Evolutionary conservation across 2,329 filamentous ascomycete species (phyloP), one percentile per base, ranked within the genome.

Genomic region (Septoria petroselini): DNA sequence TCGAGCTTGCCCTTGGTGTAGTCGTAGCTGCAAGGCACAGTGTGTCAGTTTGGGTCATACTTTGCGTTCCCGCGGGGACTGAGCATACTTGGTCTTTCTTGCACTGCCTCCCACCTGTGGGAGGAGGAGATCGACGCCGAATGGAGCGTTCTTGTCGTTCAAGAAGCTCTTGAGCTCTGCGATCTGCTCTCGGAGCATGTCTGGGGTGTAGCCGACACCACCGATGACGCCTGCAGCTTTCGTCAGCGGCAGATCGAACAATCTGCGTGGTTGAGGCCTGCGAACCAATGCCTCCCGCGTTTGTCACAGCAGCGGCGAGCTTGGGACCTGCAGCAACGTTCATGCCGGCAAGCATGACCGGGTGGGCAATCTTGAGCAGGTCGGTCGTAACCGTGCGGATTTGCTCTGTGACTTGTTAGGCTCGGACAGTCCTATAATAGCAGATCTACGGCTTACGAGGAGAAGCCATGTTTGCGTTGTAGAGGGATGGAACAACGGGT

Each of bases 1-100:
- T 88, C 79, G 57, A 98, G 87, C 77, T 97, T 97, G 71, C 93
- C 93, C 79, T 98, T 97, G 67, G 93, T 98, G 79, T 98, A 98
- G 75, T 98, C 93, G 74, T 97, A 95, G 82, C 91, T 96, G 65
- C 51, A 54, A 27, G 37, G 7, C 8, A 21, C 17, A 49, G 30
- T 19, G 17, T 41, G 44, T 58, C 12, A 63, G 51, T 29, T 31
- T n/a, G n/a, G n/a, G n/a, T n/a, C n/a, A n/a, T n/a, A n/a, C n/a
- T n/a, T n/a, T n/a, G n/a, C n/a, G n/a, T n/a, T 43, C 31, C 18
- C 8, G 33, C 21, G 25, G 21, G 7, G 7, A 45, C 3, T 12
- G 18, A 19, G 12, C 71, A 54, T 72, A 86, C 83, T 96, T 97
- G 65, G 91, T 96, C 81, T 96, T 96, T 67, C 93, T 83, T 55